Evolutionary conservation across 2,329 filamentous ascomycete genomes (phyloP), one percentile per base, ranked within the genome.

Genomic region (Dactylonectria macrodidyma): DNA sequence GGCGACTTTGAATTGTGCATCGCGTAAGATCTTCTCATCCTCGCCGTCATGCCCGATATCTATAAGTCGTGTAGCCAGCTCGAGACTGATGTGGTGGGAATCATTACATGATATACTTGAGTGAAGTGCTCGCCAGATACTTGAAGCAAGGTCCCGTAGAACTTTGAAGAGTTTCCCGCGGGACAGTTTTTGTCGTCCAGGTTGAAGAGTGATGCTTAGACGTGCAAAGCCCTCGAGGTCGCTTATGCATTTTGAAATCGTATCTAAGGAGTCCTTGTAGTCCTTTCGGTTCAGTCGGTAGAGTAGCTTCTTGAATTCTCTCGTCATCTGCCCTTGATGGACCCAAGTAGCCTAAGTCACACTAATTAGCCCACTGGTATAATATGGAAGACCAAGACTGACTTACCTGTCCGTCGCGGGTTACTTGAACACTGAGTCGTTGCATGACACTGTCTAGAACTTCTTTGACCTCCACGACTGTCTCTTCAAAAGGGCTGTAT

Each of bases 401-500:
- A 44, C 56, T 2, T 14, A 57, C 69, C 5, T 67, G 19, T 19
- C 69, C 69, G 26, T 65, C 44, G 0, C n/a, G 3, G 1, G 55
- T 58, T 0, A 72, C 33, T 3, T 72, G 46, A 0, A 71, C 51
- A 10, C 59, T 63, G 0, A 73, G 34, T 2, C 47, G 26, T 1
- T 55, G 2, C 52, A 62, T 69, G 14, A 81, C 66, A 36, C 70
- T 68, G 0, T 73, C 3, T 0, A 80, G 66, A 0, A 75, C 73
- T 0, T 64, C 68, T 22, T 68, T 26, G 7, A 81, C 74, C 1
- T 77, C 76, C 0, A 59, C 22, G 3, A 79, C 34, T 0, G 67
- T 73, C 0, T 73, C 41, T 33, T 80, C 56, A 12, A 82, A 81
- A 0, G 68, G 51, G 0, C 33, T 22, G 5, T 67, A 69, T 0